phyloP scores from a whole-genome alignment of 352 stramenopile species.

The Pythium sp. region DNA sequence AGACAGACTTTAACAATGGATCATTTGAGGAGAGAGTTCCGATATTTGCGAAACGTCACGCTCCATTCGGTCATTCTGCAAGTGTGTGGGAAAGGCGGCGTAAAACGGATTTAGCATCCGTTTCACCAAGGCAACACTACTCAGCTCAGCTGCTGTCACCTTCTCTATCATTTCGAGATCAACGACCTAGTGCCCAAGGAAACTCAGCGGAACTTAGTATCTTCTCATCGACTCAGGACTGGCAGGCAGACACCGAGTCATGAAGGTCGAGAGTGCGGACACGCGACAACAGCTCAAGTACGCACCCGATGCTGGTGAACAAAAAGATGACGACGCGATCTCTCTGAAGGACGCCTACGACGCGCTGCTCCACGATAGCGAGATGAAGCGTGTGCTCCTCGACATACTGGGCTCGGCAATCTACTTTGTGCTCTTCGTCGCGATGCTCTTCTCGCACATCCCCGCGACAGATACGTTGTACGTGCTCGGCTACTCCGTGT shows the following conservation, averaged over 20 bases:
- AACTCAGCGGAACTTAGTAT: not conserved
- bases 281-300: too few relatives aligned
- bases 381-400: constrained; percentile 28
- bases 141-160: not conserved
- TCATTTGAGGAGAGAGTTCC: too few relatives aligned
- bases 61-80: too few relatives aligned
- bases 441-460: constrained; percentile 47
- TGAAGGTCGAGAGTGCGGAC: constrained; percentile 11
- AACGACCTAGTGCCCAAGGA: not conserved
- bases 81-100: too few relatives aligned
- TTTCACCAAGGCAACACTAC: too few relatives aligned
- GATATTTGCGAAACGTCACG: too few relatives aligned
- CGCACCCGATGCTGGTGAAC: too few relatives aligned
- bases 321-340: not conserved
- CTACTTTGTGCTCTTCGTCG: constrained; percentile 42
- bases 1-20: too few relatives aligned
- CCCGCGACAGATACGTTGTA: constrained; percentile 31
- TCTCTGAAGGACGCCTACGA: constrained; percentile 25
- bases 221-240: too few relatives aligned
- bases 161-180: not conserved
- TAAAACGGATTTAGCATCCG: too few relatives aligned
- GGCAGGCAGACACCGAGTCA: not conserved
- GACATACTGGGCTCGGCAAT: constrained; percentile 22
- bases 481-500: constrained; percentile 33
- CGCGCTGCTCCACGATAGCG: constrained; percentile 37